These are phyloP conservation scores for Plantago coronopus DNA, from an alignment of 305 asterid species.

Conservation along the genomic window DNA sequence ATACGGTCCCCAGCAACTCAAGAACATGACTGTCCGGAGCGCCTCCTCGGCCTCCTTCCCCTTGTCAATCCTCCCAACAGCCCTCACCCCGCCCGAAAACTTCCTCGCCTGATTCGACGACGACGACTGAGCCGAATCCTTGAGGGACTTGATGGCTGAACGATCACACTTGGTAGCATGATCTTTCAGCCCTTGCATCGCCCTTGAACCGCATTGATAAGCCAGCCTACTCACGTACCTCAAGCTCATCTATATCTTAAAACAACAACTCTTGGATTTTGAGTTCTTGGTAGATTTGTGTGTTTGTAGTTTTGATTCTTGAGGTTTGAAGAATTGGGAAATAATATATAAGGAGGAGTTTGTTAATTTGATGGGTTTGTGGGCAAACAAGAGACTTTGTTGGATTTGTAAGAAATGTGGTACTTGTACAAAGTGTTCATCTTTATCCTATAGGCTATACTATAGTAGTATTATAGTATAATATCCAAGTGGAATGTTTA, in stretches of 20 bases:
- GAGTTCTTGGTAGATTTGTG: too few relatives aligned
- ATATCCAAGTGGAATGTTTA: too few relatives aligned
- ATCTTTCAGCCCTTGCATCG: conserved; percentile 52
- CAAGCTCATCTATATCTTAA: conserved; percentile 1
- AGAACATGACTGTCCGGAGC: conserved; percentile 55
- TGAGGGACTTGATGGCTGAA: conserved; percentile 11
- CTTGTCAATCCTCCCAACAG: conserved; percentile 24
- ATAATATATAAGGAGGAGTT: too few relatives aligned
- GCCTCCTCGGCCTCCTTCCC: conserved; percentile 50
- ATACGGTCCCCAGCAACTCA: conserved; percentile 68
- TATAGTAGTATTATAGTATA: too few relatives aligned
- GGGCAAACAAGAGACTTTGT: too few relatives aligned
- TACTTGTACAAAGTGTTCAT: too few relatives aligned
- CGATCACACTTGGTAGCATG: conserved; percentile 27
- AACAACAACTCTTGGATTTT: too few relatives aligned
- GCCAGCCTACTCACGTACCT: conserved; percentile 29
- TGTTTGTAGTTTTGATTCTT: too few relatives aligned
- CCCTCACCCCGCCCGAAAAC: conserved; percentile 27
- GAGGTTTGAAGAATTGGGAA: too few relatives aligned
- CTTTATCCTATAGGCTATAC: too few relatives aligned
- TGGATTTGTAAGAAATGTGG: too few relatives aligned
- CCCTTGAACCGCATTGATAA: conserved; percentile 29
- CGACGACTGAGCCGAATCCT: conserved; percentile 21
- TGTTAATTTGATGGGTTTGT: too few relatives aligned
- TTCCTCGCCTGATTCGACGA: conserved; percentile 31